Evolutionary conservation across 768 basidiomycete genomes (phyloP).

Genomic region (Lanmaoa pseudosensibilis): DNA sequence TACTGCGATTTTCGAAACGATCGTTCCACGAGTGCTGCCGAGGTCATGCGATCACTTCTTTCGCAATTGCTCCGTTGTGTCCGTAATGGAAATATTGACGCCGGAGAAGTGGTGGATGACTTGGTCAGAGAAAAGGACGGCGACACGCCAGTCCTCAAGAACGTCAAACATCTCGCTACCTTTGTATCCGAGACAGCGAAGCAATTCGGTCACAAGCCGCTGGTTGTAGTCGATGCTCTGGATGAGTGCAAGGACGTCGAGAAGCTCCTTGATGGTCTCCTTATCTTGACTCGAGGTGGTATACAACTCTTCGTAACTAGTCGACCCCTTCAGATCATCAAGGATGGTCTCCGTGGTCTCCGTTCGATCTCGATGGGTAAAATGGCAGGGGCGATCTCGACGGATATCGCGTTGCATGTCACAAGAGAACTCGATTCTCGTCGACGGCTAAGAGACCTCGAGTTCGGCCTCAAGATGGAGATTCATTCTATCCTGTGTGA

Average conservation of each 20-base stretch:
- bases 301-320: conserved; percentile 19
- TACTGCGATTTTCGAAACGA: conserved; percentile 20
- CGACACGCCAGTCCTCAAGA: background rate
- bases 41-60: conserved; percentile 19
- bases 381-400: background rate
- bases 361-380: conserved; percentile 14
- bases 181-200: background rate
- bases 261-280: conserved; percentile 10
- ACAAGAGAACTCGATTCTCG: conserved; percentile 12
- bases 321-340: conserved; percentile 14
- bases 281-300: background rate
- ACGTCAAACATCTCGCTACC: background rate
- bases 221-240: conserved; percentile 19
- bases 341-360: background rate
- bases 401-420: conserved; percentile 18
- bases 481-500: conserved; percentile 4
- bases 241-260: conserved; percentile 19
- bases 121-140: conserved; percentile 1
- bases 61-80: conserved; percentile 11
- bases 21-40: background rate
- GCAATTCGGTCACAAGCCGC: background rate
- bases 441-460: conserved; percentile 6
- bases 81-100: background rate
- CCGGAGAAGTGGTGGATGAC: background rate
- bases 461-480: conserved; percentile 6